Evolutionary conservation across 495 filamentous ascomycete genomes (phyloP).

Genomic region (Xylaria intraflava): DNA sequence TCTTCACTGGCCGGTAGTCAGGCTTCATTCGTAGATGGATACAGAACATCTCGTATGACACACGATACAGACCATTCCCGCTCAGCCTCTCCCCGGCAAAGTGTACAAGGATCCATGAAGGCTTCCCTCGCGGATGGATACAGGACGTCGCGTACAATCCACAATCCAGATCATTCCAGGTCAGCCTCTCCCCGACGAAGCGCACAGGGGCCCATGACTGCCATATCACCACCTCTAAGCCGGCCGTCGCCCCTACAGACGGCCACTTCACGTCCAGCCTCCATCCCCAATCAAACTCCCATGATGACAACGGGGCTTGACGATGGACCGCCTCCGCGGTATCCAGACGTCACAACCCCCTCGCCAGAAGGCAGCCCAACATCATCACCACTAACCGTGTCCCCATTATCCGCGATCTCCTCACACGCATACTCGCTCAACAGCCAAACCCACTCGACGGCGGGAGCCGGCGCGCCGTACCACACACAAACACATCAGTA

Average conservation of each 20-base stretch:
- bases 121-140: too few relatives aligned
- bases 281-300: background rate
- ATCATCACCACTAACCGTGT: constrained; percentile 8
- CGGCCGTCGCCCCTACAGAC: background rate
- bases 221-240: background rate
- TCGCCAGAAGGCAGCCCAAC: background rate
- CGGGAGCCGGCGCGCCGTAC: background rate
- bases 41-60: background rate
- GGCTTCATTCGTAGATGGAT: background rate
- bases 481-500: background rate
- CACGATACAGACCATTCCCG: background rate
- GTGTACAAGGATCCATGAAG: background rate
- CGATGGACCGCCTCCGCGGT: constrained; percentile 1
- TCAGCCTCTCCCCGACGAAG: background rate
- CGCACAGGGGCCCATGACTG: background rate
- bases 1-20: background rate
- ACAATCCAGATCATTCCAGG: background rate
- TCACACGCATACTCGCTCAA: background rate
- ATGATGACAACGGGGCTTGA: background rate
- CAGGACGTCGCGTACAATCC: background rate
- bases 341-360: background rate
- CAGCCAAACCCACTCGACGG: background rate
- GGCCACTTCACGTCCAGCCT: background rate
- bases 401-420: background rate
- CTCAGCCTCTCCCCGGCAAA: background rate